These are phyloP conservation scores for Beauveria varroae DNA, from an alignment of 2,329 filamentous ascomycete genomes.

Conservation along the genomic window DNA sequence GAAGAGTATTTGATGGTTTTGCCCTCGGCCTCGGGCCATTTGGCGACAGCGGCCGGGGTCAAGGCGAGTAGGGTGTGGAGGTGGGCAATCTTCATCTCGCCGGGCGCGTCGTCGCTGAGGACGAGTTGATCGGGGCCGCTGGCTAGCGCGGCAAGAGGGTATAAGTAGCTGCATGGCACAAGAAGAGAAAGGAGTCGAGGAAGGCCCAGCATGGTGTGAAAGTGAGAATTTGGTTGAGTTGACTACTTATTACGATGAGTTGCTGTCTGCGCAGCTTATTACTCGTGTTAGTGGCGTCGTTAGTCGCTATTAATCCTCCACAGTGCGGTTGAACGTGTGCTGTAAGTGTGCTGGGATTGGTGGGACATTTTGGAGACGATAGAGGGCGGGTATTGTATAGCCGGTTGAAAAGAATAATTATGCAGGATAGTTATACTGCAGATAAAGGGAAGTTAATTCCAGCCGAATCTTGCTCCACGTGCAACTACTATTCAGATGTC, in stretches of 20 bases:
- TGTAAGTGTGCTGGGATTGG: background rate
- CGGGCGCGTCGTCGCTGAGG: background rate
- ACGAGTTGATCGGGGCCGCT: background rate
- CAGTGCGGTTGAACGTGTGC: background rate
- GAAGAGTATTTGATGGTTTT: constrained; percentile 51
- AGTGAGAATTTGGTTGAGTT: background rate
- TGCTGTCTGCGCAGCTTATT: background rate
- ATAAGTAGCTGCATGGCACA: background rate
- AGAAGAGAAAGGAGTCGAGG: background rate
- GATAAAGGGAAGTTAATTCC: background rate
- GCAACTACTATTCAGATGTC: too few relatives aligned
- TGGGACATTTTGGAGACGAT: background rate
- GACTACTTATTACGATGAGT: background rate
- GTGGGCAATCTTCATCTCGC: constrained; percentile 25
- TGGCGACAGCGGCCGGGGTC: constrained; percentile 20
- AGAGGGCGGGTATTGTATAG: background rate
- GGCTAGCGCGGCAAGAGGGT: background rate
- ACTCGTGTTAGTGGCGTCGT: background rate
- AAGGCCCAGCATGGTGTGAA: background rate
- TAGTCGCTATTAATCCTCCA: background rate
- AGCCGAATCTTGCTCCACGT: background rate
- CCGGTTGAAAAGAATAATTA: background rate
- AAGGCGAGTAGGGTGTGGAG: constrained; percentile 24
- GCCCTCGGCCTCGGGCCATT: constrained; percentile 24
- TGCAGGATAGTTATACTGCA: background rate